Conservation (phyloP, 352 stramenopile species). For the Phytophthora syringae region DNA sequence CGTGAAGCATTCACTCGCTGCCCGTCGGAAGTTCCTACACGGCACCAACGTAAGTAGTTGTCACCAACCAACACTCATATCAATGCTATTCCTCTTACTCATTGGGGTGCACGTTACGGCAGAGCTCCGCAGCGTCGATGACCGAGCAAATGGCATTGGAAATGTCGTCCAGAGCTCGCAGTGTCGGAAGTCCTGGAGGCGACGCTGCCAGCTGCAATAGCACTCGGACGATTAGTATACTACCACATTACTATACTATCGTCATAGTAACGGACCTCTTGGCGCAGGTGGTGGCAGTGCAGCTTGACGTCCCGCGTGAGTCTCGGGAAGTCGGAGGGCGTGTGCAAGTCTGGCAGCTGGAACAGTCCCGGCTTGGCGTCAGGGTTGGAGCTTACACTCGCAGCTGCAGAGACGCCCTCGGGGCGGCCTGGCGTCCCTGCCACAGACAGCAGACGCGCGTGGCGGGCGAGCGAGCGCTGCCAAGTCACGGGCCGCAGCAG, state of each 20-base stretch:
- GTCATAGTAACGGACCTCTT: slow-evolving; percentile 45
- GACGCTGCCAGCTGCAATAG: slow-evolving; percentile 52
- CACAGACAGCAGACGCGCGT: slow-evolving; percentile 34
- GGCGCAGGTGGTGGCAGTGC: slow-evolving; percentile 61
- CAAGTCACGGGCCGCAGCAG: slow-evolving; percentile 4
- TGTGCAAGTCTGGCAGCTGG: slow-evolving; percentile 66
- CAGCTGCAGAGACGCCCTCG: slow-evolving; percentile 12
- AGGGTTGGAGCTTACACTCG: slow-evolving; percentile 14
- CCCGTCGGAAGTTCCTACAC: slow-evolving; percentile 74
- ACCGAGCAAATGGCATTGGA: slow-evolving; percentile 96
- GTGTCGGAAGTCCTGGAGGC: slow-evolving; percentile 66
- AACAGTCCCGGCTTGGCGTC: slow-evolving; percentile 63
- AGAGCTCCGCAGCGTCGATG: slow-evolving; percentile 96
- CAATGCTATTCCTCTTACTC: slow-evolving; percentile 50
- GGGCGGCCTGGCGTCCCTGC: slow-evolving; percentile 20
- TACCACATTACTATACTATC: background rate
- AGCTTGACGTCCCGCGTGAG: slow-evolving; percentile 66
- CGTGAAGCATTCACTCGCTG: slow-evolving; percentile 89
- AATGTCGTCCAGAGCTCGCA: slow-evolving; percentile 93
- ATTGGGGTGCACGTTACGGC: slow-evolving; percentile 92
- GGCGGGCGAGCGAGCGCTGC: slow-evolving; percentile 15
- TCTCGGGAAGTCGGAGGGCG: slow-evolving; percentile 62
- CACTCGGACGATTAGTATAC: slow-evolving; percentile 13
- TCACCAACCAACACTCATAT: background rate
- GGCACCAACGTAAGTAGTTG: slow-evolving; percentile 4